These are phyloP conservation scores for Alternaria ethzedia DNA, from an alignment of 2,329 filamentous ascomycete species.

Conservation along the genomic window DNA sequence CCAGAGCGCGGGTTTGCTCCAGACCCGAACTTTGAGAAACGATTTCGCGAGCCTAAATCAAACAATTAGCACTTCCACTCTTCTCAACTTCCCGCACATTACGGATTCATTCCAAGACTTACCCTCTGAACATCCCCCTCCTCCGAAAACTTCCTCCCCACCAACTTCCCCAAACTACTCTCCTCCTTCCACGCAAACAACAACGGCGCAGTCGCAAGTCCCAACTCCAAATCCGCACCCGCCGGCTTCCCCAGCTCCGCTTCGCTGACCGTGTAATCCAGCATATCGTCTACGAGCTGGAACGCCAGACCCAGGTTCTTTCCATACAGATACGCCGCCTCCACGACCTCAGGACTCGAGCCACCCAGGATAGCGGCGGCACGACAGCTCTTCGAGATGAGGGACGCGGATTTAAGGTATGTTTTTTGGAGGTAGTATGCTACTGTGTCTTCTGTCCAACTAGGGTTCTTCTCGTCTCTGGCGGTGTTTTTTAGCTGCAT, in stretches of 20 bases:
- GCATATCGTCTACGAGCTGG: conserved; percentile 96
- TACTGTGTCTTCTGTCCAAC: conserved; percentile 87
- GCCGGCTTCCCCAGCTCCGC: conserved; percentile 91
- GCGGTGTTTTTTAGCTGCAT: conserved; percentile 99
- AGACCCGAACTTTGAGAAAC: conserved; percentile 85
- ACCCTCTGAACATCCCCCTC: conserved; percentile 87
- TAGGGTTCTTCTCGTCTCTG: conserved; percentile 80
- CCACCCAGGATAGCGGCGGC: conserved; percentile 86
- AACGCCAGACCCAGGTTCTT: conserved; percentile 94
- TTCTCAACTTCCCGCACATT: no score
- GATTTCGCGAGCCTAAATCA: conserved; percentile 73
- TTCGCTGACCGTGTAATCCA: conserved; percentile 90
- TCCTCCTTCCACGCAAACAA: conserved; percentile 95
- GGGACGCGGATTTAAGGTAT: conserved; percentile 92
- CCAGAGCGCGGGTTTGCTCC: conserved; percentile 87
- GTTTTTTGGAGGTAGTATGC: conserved; percentile 98
- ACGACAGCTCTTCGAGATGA: conserved; percentile 96
- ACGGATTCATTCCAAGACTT: no score
- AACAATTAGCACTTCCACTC: neutral
- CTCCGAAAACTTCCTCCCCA: conserved; percentile 86
- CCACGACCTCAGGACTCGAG: conserved; percentile 77
- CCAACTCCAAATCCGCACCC: conserved; percentile 90
- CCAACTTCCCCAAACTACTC: conserved; percentile 81
- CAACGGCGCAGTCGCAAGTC: conserved; percentile 89
- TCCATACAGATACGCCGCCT: conserved; percentile 90